These are phyloP conservation scores for Fusarium chuoi DNA, from an alignment of 2,329 filamentous ascomycete genomes.

Conservation along the genomic window DNA sequence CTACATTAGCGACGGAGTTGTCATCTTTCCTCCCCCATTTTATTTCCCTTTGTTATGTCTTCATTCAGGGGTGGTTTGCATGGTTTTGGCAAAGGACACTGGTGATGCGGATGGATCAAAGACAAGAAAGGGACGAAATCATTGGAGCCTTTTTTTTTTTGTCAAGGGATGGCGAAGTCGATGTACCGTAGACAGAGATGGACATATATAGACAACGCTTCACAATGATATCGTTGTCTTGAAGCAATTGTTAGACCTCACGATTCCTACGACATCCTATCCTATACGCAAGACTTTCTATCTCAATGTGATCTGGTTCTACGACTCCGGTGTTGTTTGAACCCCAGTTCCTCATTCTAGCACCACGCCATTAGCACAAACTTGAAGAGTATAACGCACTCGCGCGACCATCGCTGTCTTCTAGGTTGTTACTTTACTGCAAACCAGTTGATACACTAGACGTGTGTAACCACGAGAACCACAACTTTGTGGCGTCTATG, in stretches of 20 bases:
- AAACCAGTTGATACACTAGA: no score
- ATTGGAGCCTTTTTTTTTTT: conserved; percentile 2
- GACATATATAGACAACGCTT: conserved; percentile 15
- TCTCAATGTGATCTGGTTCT: not conserved
- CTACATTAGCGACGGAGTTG: conserved; percentile 56
- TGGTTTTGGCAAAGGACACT: conserved; percentile 26
- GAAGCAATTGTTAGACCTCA: conserved; percentile 33
- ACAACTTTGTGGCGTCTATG: conserved; percentile 19
- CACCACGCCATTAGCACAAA: no score
- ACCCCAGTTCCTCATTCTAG: not conserved
- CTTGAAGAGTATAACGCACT: not conserved
- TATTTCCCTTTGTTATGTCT: conserved; percentile 1
- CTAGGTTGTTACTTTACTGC: not conserved
- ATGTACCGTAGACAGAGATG: conserved; percentile 26
- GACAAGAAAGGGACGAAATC: conserved; percentile 2
- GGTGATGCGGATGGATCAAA: conserved; percentile 5
- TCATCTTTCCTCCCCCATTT: conserved; percentile 19
- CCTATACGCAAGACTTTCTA: not conserved
- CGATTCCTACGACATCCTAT: conserved; percentile 8
- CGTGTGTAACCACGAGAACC: not conserved
- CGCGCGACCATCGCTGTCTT: not conserved
- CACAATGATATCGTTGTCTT: conserved; percentile 34
- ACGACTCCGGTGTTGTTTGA: not conserved
- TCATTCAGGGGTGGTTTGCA: conserved; percentile 17
- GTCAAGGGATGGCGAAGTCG: not conserved